Percentiles rank a stretch among this genome's conserved stretches.
Conservation (phyloP, 163 green algal genomes). For the Coccomyxa subellipsoidea region DNA sequence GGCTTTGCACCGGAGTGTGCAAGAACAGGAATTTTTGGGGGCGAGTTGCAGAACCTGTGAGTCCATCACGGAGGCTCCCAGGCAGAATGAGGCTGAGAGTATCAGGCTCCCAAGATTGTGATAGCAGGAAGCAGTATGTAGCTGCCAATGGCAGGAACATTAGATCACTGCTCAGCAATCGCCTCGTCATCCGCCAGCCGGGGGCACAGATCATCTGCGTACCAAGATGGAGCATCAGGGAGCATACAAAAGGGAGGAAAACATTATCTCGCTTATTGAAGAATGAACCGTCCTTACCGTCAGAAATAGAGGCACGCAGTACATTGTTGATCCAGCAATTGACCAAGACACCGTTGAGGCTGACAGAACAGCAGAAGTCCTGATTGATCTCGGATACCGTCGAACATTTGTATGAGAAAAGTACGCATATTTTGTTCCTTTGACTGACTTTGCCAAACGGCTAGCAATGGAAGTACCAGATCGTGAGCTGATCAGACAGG, state of each 20-base stretch:
- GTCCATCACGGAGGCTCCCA: slow-evolving; percentile 61
- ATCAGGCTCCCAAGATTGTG: slow-evolving; percentile 65
- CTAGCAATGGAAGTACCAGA: no score
- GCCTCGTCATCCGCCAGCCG: background rate
- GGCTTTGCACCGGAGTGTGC: no score
- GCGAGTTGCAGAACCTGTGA: slow-evolving; percentile 61
- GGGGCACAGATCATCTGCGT: slow-evolving; percentile 1
- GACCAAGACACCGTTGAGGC: background rate
- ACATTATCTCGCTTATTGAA: no score
- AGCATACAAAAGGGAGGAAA: background rate
- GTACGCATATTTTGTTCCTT: no score
- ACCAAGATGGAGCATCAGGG: no score
- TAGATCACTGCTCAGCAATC: background rate
- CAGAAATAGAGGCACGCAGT: background rate
- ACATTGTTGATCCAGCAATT: background rate
- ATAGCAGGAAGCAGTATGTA: slow-evolving; percentile 62
- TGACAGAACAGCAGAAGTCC: background rate
- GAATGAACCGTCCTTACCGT: background rate
- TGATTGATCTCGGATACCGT: background rate
- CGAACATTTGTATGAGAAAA: no score
- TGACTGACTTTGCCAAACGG: no score
- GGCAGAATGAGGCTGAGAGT: slow-evolving; percentile 75
- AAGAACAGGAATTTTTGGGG: no score
- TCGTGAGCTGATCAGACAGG: no score
- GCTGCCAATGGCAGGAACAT: slow-evolving; percentile 51